These are phyloP conservation scores for Zizania latifolia DNA, from an alignment of 176 grass and related monocot genomes.

Conservation along the genomic window DNA sequence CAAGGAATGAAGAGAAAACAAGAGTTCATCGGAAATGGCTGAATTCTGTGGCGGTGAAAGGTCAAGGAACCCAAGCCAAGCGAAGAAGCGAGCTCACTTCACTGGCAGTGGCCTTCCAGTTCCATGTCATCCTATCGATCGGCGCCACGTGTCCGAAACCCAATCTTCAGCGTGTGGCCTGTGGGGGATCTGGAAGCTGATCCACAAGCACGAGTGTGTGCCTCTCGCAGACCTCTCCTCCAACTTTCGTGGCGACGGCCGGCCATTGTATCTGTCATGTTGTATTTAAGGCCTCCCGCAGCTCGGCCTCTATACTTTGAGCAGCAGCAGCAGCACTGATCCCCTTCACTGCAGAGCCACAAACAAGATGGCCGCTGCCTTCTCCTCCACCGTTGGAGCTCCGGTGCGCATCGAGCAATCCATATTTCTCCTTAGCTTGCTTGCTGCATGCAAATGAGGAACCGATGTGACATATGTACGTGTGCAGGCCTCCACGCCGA, in stretches of 20 bases:
- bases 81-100: neutral
- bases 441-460: neutral
- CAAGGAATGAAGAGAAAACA: neutral
- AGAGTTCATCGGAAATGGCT: neutral
- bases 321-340: conserved; percentile 1
- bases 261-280: neutral
- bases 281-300: conserved; percentile 27
- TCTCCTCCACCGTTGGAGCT: conserved; percentile 72
- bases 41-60: conserved; percentile 19
- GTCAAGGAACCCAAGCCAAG: conserved; percentile 15
- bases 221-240: neutral
- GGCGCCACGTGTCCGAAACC: conserved; percentile 40
- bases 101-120: neutral
- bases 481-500: conserved; percentile 36
- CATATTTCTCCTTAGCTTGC: too few species aligned
- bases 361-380: conserved; percentile 59
- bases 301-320: conserved; percentile 31
- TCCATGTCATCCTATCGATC: conserved; percentile 18
- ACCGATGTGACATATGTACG: neutral
- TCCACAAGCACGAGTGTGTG: conserved; percentile 40
- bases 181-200: conserved; percentile 27
- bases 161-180: conserved; percentile 77
- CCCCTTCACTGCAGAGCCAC: neutral
- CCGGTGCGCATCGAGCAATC: conserved; percentile 40
- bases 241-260: neutral